Evolutionary conservation across 495 filamentous ascomycete genomes (phyloP), one percentile per base, ranked within the genome.

Genomic region (Penicillium psychrofluorescens): DNA sequence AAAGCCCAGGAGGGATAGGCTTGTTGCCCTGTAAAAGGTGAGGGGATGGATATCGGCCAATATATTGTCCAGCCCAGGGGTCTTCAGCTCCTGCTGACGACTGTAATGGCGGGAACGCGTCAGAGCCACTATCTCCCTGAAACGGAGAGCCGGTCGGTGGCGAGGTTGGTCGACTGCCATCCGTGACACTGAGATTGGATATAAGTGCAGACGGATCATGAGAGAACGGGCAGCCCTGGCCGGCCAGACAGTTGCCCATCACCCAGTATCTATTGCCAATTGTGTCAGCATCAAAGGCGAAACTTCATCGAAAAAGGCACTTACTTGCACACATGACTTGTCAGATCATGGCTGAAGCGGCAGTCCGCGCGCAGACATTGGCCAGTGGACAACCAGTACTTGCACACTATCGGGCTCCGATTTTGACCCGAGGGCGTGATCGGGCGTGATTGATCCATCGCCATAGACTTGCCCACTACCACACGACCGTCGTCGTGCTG

Each of bases 291-390:
- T 22, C 0, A 3, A 22, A 22, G 2, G 22, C 6, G 22, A 22
- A 22, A 3, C 22, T 4, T 22, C 22, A 33, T n/a, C 8, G 10
- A 7, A 11, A 11, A 11, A 31, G 29, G 37, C 28, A 85, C 87
- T 74, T 75, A 97, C 85, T 97, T 99, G 90, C 94, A 99, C 45
- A 99, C 80, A 49, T 95, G 92, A 51, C 83, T 91, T 50, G 87
- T 95, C 29, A 94, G 70, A 57, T 99, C 94, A 66, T 99, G 94
- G 49, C 90, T 95, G 65, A 96, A 99, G 38, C 90, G 82, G 54
- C 94, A 99, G 57, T 99, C 94, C 39, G 91, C 91, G 29, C 94
- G 79, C 29, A 95, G 79, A 56, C 94, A 99, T 58, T 88, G 82
- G 6, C 94, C 94, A 12, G 83, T 91, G 11, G 90, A 89, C 12